These are phyloP conservation scores for Hyphopichia burtonii DNA, from an alignment of 1,139 yeast species.

Conservation along the genomic window DNA sequence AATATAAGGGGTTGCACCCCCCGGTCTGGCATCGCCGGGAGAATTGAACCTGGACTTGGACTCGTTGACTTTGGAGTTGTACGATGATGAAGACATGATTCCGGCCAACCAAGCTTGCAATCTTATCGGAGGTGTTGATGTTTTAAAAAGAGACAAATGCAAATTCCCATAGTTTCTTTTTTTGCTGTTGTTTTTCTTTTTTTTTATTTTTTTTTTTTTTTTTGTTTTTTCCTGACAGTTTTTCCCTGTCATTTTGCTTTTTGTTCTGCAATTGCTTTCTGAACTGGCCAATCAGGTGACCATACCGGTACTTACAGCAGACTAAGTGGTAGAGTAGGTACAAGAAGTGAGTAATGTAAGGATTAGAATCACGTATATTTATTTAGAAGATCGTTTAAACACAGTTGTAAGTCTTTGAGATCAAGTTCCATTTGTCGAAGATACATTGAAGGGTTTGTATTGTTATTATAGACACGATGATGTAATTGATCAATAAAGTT, in stretches of 20 bases:
- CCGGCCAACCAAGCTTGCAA: too few species aligned
- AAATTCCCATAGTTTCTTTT: background rate
- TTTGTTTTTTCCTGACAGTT: background rate
- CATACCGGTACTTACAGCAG: too few species aligned
- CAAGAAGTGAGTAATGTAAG: too few species aligned
- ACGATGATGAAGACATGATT: too few species aligned
- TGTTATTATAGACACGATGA: slow-evolving; percentile 14
- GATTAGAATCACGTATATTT: background rate
- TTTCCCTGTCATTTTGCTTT: background rate
- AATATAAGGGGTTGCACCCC: background rate
- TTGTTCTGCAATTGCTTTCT: background rate
- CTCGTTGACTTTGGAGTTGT: slow-evolving; percentile 1
- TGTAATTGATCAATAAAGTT: slow-evolving; percentile 31
- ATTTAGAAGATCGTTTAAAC: slow-evolving; percentile 22
- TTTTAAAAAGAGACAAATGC: background rate
- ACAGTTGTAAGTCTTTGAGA: slow-evolving; percentile 14
- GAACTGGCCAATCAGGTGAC: too few species aligned
- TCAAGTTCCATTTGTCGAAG: slow-evolving; percentile 9
- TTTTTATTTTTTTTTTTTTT: background rate
- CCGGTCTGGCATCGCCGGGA: background rate
- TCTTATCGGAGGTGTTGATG: too few species aligned
- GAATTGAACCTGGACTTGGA: slow-evolving; percentile 10
- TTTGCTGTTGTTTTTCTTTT: background rate
- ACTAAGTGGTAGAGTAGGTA: too few species aligned
- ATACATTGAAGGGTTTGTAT: slow-evolving; percentile 14